These are phyloP conservation scores for Colletotrichum sojae DNA, from an alignment of 2,329 filamentous ascomycete genomes.

Conservation along the genomic window DNA sequence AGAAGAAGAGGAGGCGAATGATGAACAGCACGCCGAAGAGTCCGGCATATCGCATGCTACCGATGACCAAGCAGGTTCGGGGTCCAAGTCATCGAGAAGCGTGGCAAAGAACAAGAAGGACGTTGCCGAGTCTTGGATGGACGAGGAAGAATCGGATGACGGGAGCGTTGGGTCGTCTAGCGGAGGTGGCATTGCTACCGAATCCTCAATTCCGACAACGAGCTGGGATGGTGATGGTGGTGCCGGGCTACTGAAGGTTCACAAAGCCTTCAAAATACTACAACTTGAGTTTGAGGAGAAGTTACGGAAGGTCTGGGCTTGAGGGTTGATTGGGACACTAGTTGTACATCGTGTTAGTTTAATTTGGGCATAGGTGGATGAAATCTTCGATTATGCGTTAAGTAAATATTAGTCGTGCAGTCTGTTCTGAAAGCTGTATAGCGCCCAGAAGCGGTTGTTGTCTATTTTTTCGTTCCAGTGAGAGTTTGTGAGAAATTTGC, in stretches of 20 bases:
- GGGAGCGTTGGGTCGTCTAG: constrained; percentile 44
- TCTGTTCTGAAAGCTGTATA: no score
- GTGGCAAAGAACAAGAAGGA: constrained; percentile 48
- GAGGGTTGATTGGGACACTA: constrained; percentile 31
- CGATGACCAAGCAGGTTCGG: not conserved
- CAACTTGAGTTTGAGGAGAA: constrained; percentile 74
- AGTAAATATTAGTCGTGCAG: no score
- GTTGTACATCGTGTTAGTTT: no score
- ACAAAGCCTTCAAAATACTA: constrained; percentile 71
- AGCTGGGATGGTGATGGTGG: constrained; percentile 52
- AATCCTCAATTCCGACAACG: not conserved
- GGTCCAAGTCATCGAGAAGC: no score
- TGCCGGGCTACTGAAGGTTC: constrained; percentile 66
- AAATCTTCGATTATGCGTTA: not conserved
- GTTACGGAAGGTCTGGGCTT: constrained; percentile 74
- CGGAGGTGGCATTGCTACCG: not conserved
- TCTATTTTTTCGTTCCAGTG: no score
- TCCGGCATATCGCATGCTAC: not conserved
- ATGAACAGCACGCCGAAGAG: not conserved
- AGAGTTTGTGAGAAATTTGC: not conserved
- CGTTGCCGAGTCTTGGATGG: constrained; percentile 62
- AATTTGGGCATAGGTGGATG: not conserved
- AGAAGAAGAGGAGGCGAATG: constrained; percentile 50
- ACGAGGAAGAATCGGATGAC: constrained; percentile 50
- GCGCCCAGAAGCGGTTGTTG: no score